Conservation (phyloP, 148 eudicot genomes). For the Bassia scoparia region DNA sequence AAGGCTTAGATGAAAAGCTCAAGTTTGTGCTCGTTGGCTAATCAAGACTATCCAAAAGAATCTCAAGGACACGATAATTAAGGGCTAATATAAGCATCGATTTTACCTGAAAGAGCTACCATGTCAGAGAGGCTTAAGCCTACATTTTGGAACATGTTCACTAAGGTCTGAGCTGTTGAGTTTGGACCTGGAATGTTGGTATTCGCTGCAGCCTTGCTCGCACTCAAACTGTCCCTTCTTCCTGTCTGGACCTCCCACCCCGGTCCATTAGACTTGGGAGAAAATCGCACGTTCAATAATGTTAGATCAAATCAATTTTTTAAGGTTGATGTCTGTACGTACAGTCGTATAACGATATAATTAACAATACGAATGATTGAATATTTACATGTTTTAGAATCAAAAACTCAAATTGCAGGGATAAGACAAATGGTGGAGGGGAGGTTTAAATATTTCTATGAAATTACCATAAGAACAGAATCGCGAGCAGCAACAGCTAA, state of each 20-base stretch:
- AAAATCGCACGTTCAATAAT: neutral
- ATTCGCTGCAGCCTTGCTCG: conserved; percentile 71
- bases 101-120: conserved; percentile 78
- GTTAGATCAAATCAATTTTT: neutral
- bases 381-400: too few relatives aligned
- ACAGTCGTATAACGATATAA: too few relatives aligned
- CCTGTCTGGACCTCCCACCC: conserved; percentile 72
- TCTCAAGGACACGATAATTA: neutral
- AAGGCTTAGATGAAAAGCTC: too few relatives aligned
- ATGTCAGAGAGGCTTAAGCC: conserved; percentile 61
- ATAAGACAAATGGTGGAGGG: too few relatives aligned
- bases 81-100: neutral
- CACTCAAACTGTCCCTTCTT: conserved; percentile 57
- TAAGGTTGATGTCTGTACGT: too few relatives aligned
- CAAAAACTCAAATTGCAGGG: too few relatives aligned
- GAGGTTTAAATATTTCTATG: too few relatives aligned
- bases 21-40: neutral
- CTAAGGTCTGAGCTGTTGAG: conserved; percentile 49
- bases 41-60: neutral
- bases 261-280: conserved; percentile 63
- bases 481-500: conserved; percentile 46
- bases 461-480: conserved; percentile 42
- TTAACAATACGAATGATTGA: too few relatives aligned
- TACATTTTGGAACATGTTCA: conserved; percentile 47
- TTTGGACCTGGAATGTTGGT: conserved; percentile 66